These are phyloP conservation scores for Tetrahymena elliotti DNA, from an alignment of 73 alveolate species.

Conservation along the genomic window DNA sequence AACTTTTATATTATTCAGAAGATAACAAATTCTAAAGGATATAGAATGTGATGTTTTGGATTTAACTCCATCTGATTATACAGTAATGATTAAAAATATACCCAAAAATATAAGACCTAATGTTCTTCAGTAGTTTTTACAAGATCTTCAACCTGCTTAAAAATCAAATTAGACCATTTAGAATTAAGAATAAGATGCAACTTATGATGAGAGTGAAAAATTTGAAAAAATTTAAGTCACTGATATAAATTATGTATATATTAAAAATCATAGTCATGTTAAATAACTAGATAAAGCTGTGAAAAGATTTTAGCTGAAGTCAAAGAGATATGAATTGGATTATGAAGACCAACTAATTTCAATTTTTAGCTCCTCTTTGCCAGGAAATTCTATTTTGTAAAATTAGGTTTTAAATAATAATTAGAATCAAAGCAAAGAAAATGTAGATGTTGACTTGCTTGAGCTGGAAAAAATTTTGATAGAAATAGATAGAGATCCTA, in stretches of 20 bases:
- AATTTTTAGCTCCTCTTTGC: background rate
- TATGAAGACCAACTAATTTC: background rate
- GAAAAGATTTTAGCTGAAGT: background rate
- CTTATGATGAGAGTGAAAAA: background rate
- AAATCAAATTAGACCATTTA: background rate
- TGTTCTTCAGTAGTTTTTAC: background rate
- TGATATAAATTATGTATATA: background rate
- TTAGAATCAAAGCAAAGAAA: background rate
- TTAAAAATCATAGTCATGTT: background rate
- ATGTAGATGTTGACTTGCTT: background rate
- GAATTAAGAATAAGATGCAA: background rate
- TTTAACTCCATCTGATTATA: conserved; percentile 47
- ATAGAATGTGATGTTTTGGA: conserved; percentile 31
- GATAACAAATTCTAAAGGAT: background rate
- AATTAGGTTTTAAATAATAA: background rate
- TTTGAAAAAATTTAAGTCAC: background rate
- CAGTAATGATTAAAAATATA: conserved; percentile 47
- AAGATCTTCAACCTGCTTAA: background rate
- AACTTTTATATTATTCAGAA: conserved; percentile 1
- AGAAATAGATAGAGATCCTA: background rate
- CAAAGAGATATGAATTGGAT: background rate
- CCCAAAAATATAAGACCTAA: background rate
- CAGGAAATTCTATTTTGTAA: background rate
- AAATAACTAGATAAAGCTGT: background rate
- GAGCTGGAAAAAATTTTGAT: background rate